These are phyloP conservation scores for Centella asiatica DNA, from an alignment of 129 eudicot species.

Conservation along the genomic window DNA sequence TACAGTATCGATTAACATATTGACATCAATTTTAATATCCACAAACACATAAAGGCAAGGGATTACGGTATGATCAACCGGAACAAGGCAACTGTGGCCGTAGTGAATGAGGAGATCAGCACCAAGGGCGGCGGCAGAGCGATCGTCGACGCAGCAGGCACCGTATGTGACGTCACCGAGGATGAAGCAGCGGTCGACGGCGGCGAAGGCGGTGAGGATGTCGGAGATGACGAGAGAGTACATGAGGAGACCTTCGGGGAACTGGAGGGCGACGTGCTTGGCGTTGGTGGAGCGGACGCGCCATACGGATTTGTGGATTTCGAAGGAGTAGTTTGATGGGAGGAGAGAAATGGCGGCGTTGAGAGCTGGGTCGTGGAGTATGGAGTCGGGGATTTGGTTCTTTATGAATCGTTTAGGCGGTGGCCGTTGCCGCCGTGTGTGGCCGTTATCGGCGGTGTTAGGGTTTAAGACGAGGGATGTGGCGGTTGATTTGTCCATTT, in stretches of 20 bases:
- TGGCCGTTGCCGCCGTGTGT: slow-evolving; percentile 20
- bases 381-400: slow-evolving; percentile 82
- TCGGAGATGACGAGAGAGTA: slow-evolving; percentile 76
- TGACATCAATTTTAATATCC: slow-evolving; percentile 58
- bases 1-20: slow-evolving; percentile 26
- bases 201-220: slow-evolving; percentile 69
- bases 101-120: slow-evolving; percentile 78
- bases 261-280: slow-evolving; percentile 77
- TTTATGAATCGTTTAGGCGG: slow-evolving; percentile 80
- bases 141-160: slow-evolving; percentile 92
- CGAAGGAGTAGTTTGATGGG: slow-evolving; percentile 87
- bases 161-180: slow-evolving; percentile 96
- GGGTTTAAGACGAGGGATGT: background rate
- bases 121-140: slow-evolving; percentile 64
- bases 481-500: slow-evolving; percentile 2
- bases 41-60: slow-evolving; percentile 82
- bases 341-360: slow-evolving; percentile 81
- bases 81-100: slow-evolving; percentile 88
- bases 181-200: slow-evolving; percentile 43
- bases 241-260: slow-evolving; percentile 93
- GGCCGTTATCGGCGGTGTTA: background rate
- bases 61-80: slow-evolving; percentile 67
- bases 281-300: slow-evolving; percentile 53
- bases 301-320: slow-evolving; percentile 79
- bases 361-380: slow-evolving; percentile 53